Conservation (phyloP, 1,139 yeast species). For the Spathaspora jeffriesii region DNA sequence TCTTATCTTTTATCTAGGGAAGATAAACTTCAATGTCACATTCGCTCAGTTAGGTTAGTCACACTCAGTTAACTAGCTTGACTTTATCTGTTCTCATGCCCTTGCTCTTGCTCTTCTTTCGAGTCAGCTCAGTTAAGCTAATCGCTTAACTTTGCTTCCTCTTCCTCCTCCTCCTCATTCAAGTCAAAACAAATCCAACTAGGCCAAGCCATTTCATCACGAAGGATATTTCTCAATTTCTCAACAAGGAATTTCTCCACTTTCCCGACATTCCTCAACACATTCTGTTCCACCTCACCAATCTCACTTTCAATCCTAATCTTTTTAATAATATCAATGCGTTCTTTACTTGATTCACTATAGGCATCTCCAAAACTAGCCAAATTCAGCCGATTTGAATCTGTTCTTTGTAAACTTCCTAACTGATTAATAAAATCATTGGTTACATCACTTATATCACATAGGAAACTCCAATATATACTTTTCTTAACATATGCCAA, state of each 20-base stretch:
- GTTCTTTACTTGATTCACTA: conserved; percentile 45
- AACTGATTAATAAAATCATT: conserved; percentile 30
- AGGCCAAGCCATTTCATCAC: conserved; percentile 97
- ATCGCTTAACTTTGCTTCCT: neutral
- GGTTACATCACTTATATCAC: conserved; percentile 54
- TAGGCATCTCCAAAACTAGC: conserved; percentile 35
- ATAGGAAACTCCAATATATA: conserved; percentile 55
- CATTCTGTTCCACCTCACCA: conserved; percentile 65
- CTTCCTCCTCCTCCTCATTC: conserved; percentile 28
- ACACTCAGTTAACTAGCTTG: too few species aligned
- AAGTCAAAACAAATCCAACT: conserved; percentile 90
- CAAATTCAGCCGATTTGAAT: conserved; percentile 1
- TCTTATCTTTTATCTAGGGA: too few species aligned
- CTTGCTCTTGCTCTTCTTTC: too few species aligned
- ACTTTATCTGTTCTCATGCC: too few species aligned
- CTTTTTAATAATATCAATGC: conserved; percentile 78
- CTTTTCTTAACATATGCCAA: conserved; percentile 62
- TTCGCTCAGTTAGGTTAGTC: too few species aligned
- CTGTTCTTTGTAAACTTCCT: conserved; percentile 4
- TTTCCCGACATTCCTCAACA: conserved; percentile 86
- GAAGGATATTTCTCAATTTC: conserved; percentile 64
- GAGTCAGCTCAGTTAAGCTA: too few species aligned
- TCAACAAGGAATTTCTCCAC: conserved; percentile 86
- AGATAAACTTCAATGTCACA: too few species aligned
- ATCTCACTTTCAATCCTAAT: conserved; percentile 90